Base-by-base conservation (phyloP, 768 basidiomycete species). In the Dacryopinax spathularia region DNA sequence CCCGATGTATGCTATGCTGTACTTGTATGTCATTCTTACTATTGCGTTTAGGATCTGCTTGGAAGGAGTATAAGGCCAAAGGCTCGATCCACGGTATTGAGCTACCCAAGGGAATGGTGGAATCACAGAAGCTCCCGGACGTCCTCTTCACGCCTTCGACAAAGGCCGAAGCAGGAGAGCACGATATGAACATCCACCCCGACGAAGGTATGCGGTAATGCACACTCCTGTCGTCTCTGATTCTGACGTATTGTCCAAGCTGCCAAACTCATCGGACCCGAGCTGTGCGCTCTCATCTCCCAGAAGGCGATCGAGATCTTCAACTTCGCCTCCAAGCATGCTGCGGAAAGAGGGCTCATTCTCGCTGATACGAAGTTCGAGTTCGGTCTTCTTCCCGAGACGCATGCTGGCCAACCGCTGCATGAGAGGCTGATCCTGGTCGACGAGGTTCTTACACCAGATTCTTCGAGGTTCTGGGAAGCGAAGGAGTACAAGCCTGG, bases 331-430 rank as follows among this genome's bases (percentile, higher is more conserved):
- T 84, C 90, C 0, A 81, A 77, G 29, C 83, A 91, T 69, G 89
- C 91, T 9, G 75, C 78, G 29, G 78, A 81, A 5, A 81, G 84
- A 3, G 94, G 91, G 18, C 79, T 98, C 64, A 96, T 98, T 69
- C 85, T 99, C 43, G 96, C 93, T 25, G 95, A 99, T 74, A 98
- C 94, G 37, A 99, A 99, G 73, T 97, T 98, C 74, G 96, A 98
- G 76, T 99, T 99, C 70, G 96, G 96, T 4, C 82, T 97, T 43
- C 70, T 92, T 59, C 78, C 74, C 16, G 62, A 73, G 18, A 39
- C 72, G 7, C 61, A 68, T 33, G 63, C 64, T n/a, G 62, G 63
- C 15, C 64, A 34, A 15, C 68, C 68, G 5, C 72, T 72, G 68
- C 78, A 73, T 65, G 74, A 82, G 27, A 67, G 67, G 33, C 78